Evolutionary conservation across 106 monocot genomes (phyloP).

Genomic region (Alisma plantagoaquatica): DNA sequence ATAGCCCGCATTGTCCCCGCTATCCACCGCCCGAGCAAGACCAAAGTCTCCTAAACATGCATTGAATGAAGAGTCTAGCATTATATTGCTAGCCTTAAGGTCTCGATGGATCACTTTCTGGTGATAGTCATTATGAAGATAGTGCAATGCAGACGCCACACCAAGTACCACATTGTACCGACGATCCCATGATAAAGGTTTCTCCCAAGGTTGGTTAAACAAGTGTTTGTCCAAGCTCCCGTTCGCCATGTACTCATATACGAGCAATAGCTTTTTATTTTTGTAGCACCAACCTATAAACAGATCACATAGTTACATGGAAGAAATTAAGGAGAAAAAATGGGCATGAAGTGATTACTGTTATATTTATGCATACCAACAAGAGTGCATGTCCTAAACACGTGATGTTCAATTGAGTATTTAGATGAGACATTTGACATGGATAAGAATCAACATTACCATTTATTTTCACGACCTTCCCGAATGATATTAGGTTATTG

Average conservation of each 20-base stretch:
- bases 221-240: slow-evolving; percentile 85
- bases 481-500: no score
- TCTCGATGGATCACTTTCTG: slow-evolving; percentile 73
- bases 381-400: no score
- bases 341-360: no score
- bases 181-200: slow-evolving; percentile 37
- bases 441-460: no score
- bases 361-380: no score
- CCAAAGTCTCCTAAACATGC: slow-evolving; percentile 87
- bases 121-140: slow-evolving; percentile 85
- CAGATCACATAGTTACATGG: no score
- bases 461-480: no score
- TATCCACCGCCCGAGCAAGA: slow-evolving; percentile 69
- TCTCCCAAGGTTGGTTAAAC: slow-evolving; percentile 13
- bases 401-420: no score
- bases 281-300: slow-evolving; percentile 87
- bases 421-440: no score
- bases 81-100: slow-evolving; percentile 74
- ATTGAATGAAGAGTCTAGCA: slow-evolving; percentile 60
- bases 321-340: no score
- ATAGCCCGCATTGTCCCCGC: slow-evolving; percentile 48
- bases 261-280: slow-evolving; percentile 47
- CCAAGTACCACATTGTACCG: slow-evolving; percentile 45
- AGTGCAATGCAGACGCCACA: slow-evolving; percentile 68
- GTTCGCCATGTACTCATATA: slow-evolving; percentile 87